phyloP scores from a whole-genome alignment of 1,284 basidiomycete genomes.

The Trametes sp. region DNA sequence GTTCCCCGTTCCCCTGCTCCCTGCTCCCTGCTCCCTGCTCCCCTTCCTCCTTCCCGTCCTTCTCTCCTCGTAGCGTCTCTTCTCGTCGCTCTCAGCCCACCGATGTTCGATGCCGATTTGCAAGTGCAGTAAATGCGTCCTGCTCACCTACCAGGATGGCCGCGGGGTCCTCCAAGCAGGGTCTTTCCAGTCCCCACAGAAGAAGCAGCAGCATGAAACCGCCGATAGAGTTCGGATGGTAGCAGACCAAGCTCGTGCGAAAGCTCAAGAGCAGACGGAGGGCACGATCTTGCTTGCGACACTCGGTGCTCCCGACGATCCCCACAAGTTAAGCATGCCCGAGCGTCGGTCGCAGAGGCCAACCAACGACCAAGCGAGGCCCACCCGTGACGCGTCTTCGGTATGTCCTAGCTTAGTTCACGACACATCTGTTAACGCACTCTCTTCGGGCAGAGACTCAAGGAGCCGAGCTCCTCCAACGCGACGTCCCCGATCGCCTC shows the following conservation, averaged over 20 bases:
- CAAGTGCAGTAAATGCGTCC: constrained; percentile 1
- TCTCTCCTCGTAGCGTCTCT: too few species aligned
- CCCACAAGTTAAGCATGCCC: not conserved
- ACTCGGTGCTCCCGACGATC: not conserved
- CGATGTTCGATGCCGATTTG: not conserved
- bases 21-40: too few species aligned
- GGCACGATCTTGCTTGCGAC: not conserved
- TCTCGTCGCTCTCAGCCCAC: too few species aligned
- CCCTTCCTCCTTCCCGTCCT: not conserved
- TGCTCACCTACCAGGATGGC: not conserved
- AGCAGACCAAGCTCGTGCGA: not conserved
- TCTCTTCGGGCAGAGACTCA: too few species aligned
- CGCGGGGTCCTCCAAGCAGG: not conserved
- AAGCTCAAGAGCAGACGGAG: not conserved
- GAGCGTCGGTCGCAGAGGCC: constrained; percentile 2
- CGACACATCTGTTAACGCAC: too few species aligned
- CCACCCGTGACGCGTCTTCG: not conserved
- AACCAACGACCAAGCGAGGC: not conserved
- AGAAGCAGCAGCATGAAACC: not conserved
- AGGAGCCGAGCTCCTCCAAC: too few species aligned
- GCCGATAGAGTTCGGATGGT: not conserved
- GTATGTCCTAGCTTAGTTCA: too few species aligned
- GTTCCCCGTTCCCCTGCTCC: not conserved
- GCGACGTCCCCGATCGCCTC: too few species aligned
- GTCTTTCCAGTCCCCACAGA: not conserved